Evolutionary conservation across 768 basidiomycete species (phyloP).

Genomic region (Lactifluus subvellereus): DNA sequence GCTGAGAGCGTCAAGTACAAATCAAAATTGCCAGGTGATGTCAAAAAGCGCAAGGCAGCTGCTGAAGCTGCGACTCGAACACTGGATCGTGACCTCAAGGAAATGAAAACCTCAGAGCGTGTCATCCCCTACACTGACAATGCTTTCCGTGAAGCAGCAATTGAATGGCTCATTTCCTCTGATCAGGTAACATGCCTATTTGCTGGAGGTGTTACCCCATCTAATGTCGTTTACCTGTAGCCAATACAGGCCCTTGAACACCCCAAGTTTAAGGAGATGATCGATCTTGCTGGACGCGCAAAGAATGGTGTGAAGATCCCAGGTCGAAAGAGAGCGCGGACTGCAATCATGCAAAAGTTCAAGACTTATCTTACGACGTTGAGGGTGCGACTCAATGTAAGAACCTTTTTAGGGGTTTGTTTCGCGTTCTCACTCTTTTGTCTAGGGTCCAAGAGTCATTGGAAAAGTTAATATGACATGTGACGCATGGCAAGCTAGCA

Average conservation of each 20-base stretch:
- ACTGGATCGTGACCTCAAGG: background rate
- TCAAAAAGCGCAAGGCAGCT: background rate
- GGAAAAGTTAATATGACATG: background rate
- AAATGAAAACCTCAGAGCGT: too few relatives aligned
- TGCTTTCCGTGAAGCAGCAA: too few relatives aligned
- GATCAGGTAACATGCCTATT: too few relatives aligned
- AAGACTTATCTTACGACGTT: slow-evolving; percentile 15
- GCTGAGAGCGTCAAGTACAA: background rate
- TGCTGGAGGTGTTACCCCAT: too few relatives aligned
- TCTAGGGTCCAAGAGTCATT: slow-evolving; percentile 17
- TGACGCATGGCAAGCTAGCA: slow-evolving; percentile 2
- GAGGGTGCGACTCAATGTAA: slow-evolving; percentile 25
- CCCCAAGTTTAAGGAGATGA: background rate
- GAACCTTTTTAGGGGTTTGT: background rate
- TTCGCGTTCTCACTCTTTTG: background rate
- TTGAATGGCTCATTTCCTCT: too few relatives aligned
- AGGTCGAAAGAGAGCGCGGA: slow-evolving; percentile 26
- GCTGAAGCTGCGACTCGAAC: background rate
- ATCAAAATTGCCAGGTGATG: background rate
- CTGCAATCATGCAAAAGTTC: slow-evolving; percentile 32
- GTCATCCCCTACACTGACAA: too few relatives aligned
- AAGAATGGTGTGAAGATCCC: slow-evolving; percentile 37
- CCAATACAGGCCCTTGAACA: background rate
- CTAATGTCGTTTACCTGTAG: too few relatives aligned
- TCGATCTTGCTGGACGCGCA: slow-evolving; percentile 22